Conservation (phyloP, 129 eudicot species). For the Centella asiatica region DNA sequence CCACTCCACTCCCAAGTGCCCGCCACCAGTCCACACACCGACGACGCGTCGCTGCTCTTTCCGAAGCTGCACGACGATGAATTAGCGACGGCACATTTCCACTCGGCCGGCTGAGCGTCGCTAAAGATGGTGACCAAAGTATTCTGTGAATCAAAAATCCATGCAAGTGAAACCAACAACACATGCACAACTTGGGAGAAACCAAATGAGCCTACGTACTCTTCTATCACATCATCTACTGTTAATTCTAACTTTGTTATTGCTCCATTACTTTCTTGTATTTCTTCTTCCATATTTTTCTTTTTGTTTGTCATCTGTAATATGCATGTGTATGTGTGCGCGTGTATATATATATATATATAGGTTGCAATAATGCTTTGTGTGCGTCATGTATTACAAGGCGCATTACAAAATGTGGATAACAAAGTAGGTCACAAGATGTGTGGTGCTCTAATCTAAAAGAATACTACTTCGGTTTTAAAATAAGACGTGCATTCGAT, state of each 20-base stretch:
- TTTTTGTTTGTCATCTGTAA: not conserved
- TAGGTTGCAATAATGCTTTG: not conserved
- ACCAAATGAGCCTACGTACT: slow-evolving; percentile 35
- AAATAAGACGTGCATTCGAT: too few species aligned
- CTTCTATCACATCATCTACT: slow-evolving; percentile 36
- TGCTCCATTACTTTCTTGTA: slow-evolving; percentile 4
- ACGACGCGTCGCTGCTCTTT: not conserved
- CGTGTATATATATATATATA: not conserved
- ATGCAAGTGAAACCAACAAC: slow-evolving; percentile 34
- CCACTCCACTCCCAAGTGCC: slow-evolving; percentile 44
- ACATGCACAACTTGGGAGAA: slow-evolving; percentile 39
- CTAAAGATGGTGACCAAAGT: slow-evolving; percentile 39
- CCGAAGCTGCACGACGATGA: not conserved
- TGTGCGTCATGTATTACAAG: too few species aligned
- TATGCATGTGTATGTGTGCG: not conserved
- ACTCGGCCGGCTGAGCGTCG: slow-evolving; percentile 39
- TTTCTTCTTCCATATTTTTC: slow-evolving; percentile 26
- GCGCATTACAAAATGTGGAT: too few species aligned
- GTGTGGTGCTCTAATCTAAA: too few species aligned
- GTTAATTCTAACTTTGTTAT: slow-evolving; percentile 21
- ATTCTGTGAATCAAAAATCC: slow-evolving; percentile 38
- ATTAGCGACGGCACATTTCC: slow-evolving; percentile 38
- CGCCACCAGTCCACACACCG: slow-evolving; percentile 24
- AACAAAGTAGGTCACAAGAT: too few species aligned
- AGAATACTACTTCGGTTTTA: too few species aligned